Conservation (phyloP, 257 asterid species). For the Solanum chmielewskii region DNA sequence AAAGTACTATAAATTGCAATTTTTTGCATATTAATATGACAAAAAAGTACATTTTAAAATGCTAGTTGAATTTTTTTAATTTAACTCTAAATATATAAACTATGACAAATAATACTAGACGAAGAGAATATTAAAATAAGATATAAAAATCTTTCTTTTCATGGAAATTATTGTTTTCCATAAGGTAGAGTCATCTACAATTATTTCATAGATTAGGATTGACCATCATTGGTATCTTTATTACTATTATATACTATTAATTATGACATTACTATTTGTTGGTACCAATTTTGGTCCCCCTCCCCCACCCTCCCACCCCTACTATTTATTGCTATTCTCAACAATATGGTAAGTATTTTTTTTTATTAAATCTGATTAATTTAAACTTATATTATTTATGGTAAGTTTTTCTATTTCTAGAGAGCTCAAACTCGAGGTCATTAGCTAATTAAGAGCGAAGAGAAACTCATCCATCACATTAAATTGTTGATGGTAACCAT, state of each 20-base stretch:
- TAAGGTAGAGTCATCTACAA: neutral
- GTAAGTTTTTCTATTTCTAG: neutral
- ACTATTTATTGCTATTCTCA: neutral
- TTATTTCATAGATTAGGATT: neutral
- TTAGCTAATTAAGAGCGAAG: neutral
- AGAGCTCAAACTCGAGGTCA: neutral
- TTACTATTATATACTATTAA: neutral
- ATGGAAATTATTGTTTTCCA: neutral
- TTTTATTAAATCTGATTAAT: neutral
- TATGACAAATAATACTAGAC: fast-evolving
- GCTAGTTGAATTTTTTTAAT: too few relatives aligned
- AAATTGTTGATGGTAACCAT: neutral
- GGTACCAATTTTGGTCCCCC: neutral
- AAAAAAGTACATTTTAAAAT: too few relatives aligned
- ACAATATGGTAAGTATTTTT: neutral
- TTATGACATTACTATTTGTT: neutral
- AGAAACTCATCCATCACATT: neutral
- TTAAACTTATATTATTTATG: neutral
- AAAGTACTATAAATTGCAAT: too few relatives aligned
- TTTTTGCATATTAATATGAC: too few relatives aligned
- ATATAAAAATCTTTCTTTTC: neutral
- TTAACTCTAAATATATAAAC: too few relatives aligned
- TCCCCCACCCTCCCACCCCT: neutral
- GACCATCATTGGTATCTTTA: neutral
- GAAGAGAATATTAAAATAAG: too few relatives aligned